Evolutionary conservation across 768 basidiomycete species (phyloP), one percentile per base, ranked within the genome.

Genomic region (Amylocystis lapponica): DNA sequence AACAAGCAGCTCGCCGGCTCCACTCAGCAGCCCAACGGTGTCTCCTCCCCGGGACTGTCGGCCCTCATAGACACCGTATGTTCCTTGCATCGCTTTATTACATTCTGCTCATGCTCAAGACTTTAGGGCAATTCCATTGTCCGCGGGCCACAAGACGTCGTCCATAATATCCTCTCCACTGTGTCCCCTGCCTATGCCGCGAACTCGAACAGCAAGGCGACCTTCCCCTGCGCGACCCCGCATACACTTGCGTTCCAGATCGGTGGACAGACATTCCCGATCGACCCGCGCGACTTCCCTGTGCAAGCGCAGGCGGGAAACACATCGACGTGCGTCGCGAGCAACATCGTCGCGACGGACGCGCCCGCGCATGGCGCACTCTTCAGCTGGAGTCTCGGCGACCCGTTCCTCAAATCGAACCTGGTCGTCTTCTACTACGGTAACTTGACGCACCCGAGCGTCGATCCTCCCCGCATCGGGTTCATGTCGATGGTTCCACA

Each of bases 361-460:
- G 64, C 81, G 3, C 86, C 85, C 8, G 61, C 71, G 16, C 6
- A 19, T 5, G 75, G 76, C 12, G 81, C 79, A 51, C 61, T 83
- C 34, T 86, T 83, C 54, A 79, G 76, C 52, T 89, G 86, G 86
- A 86, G 77, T 62, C 63, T 89, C 39, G 87, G 87, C 2, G 75
- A 73, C 53, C 85, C 86, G 4, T 88, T 88, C 54, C 55, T 90
- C 48, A 86, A 86, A 61, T 72, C 81, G 79, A 83, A 82, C 20
- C 48, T 85, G n/a, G 72, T 82, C n/a, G 62, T 81, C 19, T 89
- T 79, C 57, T 77, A 87, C 59, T 87, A 77, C 56, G 86, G 86
- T 12, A 84, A 87, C 51, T 58, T 87, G 27, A 74, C 74, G 0
- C 71, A 81, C 48, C 86, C 86, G 1, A 82, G 81, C 1, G 63